phyloP scores from a whole-genome alignment of 208 protist species.

The Trypanosoma grayi region DNA sequence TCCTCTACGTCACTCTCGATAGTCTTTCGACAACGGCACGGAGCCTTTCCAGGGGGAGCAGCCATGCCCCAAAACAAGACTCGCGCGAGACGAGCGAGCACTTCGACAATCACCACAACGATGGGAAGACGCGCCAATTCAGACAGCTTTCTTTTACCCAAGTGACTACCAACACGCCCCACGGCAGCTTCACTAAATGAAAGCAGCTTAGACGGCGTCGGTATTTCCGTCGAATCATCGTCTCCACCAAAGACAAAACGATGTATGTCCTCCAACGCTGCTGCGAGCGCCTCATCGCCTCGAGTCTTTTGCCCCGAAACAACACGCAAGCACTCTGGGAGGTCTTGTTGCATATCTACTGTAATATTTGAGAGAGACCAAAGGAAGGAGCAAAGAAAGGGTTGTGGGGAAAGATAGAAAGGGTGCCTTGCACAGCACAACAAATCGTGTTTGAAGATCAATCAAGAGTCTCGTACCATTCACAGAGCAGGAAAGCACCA shows the following conservation, averaged over 20 bases:
- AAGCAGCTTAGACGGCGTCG: slow-evolving; percentile 8
- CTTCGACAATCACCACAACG: slow-evolving; percentile 17
- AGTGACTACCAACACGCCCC: slow-evolving; percentile 3
- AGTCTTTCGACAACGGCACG: background rate
- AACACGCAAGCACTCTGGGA: slow-evolving; percentile 16
- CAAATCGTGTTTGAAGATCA: no score
- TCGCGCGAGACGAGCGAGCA: slow-evolving; percentile 25
- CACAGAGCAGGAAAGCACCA: no score
- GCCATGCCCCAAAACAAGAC: slow-evolving; percentile 19
- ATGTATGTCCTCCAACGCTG: slow-evolving; percentile 18
- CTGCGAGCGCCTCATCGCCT: slow-evolving; percentile 1
- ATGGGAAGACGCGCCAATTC: slow-evolving; percentile 8
- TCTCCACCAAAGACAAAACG: slow-evolving; percentile 19
- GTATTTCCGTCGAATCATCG: no score
- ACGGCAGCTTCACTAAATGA: slow-evolving; percentile 12
- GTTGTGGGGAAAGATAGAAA: no score
- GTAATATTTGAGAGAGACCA: background rate
- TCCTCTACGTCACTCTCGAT: slow-evolving; percentile 16
- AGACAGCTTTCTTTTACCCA: slow-evolving; percentile 10
- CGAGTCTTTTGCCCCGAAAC: slow-evolving; percentile 7
- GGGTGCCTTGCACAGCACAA: no score
- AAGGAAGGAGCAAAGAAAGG: no score
- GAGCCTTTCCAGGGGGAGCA: background rate
- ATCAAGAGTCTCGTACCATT: no score
- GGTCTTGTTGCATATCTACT: slow-evolving; percentile 22